phyloP scores from a whole-genome alignment of 768 basidiomycete species.

The Russula vinacea region DNA sequence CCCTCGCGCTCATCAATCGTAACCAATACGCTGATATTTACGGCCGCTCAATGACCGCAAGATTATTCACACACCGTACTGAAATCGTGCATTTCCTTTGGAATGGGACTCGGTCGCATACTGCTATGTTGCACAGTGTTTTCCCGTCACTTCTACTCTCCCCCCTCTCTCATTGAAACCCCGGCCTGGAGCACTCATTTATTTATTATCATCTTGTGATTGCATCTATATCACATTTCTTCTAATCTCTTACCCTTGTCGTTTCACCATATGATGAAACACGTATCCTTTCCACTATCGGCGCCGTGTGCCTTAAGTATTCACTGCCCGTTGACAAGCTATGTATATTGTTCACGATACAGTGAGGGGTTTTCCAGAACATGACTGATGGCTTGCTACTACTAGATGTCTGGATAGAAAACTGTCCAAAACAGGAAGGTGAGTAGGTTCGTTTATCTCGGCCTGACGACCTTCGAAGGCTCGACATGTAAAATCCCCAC shows the following conservation, averaged over 20 bases:
- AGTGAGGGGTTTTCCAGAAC: constrained; percentile 1
- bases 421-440: constrained; percentile 23
- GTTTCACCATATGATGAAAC: constrained; percentile 17
- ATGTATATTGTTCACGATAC: constrained; percentile 1
- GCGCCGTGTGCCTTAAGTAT: constrained; percentile 12
- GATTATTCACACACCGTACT: constrained; percentile 17
- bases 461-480: background rate
- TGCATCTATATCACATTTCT: constrained; percentile 16
- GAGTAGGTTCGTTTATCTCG: constrained; percentile 21
- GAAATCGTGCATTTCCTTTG: constrained; percentile 5
- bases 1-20: constrained; percentile 6
- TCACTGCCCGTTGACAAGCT: background rate
- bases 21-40: constrained; percentile 22
- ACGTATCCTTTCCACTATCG: constrained; percentile 18
- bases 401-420: background rate
- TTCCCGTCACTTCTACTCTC: constrained; percentile 1
- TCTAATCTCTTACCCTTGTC: constrained; percentile 10
- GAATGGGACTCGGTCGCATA: constrained; percentile 24
- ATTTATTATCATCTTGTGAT: constrained; percentile 28
- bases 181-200: constrained; percentile 27
- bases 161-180: constrained; percentile 9
- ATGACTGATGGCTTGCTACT: background rate
- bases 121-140: constrained; percentile 15
- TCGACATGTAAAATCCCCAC: constrained; percentile 8
- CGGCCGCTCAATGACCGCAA: constrained; percentile 21